Conservation (phyloP, 805 yeast genomes). For the Candida hungchunana region DNA sequence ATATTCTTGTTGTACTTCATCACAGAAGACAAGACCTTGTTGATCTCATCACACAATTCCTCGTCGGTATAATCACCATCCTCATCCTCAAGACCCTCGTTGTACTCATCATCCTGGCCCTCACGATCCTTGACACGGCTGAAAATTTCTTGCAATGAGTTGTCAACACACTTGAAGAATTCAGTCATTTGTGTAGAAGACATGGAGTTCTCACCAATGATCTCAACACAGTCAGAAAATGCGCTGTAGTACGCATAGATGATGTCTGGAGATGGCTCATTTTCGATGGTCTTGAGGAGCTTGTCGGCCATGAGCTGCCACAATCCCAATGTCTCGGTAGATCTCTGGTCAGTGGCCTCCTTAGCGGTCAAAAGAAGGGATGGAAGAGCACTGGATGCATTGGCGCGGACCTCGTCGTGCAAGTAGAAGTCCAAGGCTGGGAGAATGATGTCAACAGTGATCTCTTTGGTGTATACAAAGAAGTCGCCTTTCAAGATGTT, state of each 20-base stretch:
- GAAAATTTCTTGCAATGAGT: slow-evolving; percentile 61
- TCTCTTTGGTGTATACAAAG: slow-evolving; percentile 75
- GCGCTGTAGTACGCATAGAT: slow-evolving; percentile 74
- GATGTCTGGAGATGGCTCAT: slow-evolving; percentile 82
- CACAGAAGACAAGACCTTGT: slow-evolving; percentile 64
- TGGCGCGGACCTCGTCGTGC: slow-evolving; percentile 90
- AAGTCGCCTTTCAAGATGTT: slow-evolving; percentile 78
- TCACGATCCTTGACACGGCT: slow-evolving; percentile 72
- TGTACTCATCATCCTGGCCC: slow-evolving; percentile 75
- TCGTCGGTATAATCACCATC: slow-evolving; percentile 83
- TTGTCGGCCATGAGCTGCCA: slow-evolving; percentile 72
- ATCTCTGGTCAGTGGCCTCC: slow-evolving; percentile 42
- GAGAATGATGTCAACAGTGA: slow-evolving; percentile 71
- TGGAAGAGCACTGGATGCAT: slow-evolving; percentile 85
- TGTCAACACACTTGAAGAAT: slow-evolving; percentile 55
- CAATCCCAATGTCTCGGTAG: slow-evolving; percentile 57
- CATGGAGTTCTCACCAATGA: slow-evolving; percentile 63
- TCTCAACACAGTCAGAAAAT: slow-evolving; percentile 57
- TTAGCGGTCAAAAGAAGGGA: slow-evolving; percentile 64
- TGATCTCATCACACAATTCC: slow-evolving; percentile 81
- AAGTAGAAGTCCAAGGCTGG: slow-evolving; percentile 89
- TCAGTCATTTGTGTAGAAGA: slow-evolving; percentile 49
- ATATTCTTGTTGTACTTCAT: slow-evolving; percentile 57
- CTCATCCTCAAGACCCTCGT: slow-evolving; percentile 83
- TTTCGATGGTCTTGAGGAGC: slow-evolving; percentile 59